Evolutionary conservation across 2,329 filamentous ascomycete species (phyloP), one percentile per base, ranked within the genome.

Genomic region (Monosporascus cannonballus): DNA sequence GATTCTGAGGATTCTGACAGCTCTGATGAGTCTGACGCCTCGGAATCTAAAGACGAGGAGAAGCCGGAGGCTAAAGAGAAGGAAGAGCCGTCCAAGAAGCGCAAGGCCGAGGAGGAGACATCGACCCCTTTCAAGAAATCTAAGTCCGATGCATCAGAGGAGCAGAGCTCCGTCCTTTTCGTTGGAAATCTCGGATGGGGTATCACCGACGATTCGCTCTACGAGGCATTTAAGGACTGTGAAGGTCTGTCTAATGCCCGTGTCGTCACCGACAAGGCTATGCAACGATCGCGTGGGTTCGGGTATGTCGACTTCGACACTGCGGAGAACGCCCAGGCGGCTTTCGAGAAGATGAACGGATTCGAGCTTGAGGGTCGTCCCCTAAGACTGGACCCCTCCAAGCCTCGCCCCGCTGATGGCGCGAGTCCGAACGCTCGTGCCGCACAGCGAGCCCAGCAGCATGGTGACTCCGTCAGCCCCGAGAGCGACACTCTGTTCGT

Each of bases 121-220:
- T 63, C 66, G 50, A 64, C 79, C 37, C 72, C 75, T 17, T 67
- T 78, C 55, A 90, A 89, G 81, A 89, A 88, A 78, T 73, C 75
- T 67, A 88, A 87, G 79, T 79, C 77, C 37, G 80, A 84, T 52
- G 71, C 68, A 42, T 67, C 70, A 46, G 70, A 67, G 49, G 70
- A 77, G 54, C 71, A 76, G 64, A 76, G 30, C 30, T 34, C 76
- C 60, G 96, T 91, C 65, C 84, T 96, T 51, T 96, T 96, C 72
- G 84, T 91, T 60, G 92, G 92, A 62, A 93, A 90, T 77, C 79
- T 96, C 59, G 90, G 89, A 73, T 96, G 91, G 91, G 89, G 86
- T 68, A 78, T 96, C 50, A 89, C 95, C 63, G 92, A 96, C 71
- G 84, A 91, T 59, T 83, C 83, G 74, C 84, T 96, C 59, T 79